Evolutionary conservation across 495 filamentous ascomycete genomes (phyloP), one percentile per base, ranked within the genome.

Genomic region (Penicillium roqueforti): DNA sequence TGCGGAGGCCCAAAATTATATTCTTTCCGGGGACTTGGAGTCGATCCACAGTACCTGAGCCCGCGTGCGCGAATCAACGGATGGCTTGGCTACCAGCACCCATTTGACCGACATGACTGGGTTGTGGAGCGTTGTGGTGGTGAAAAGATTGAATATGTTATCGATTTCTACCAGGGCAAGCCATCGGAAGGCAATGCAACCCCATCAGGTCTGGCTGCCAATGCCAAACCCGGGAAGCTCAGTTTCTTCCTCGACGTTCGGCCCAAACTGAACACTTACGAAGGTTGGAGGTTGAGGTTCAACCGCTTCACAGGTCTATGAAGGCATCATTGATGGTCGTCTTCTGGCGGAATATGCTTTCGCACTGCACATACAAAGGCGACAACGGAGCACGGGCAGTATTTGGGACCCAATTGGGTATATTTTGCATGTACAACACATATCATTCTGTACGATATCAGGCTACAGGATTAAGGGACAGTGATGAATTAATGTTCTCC

Each of bases 91-190:
- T 97, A 97, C 72, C 83, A 89, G 65, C 75, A 81, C 32, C 93
- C 93, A 38, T 98, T 98, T 68, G 93, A 98, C 73, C 80, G 93
- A 45, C 93, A 98, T 65, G 93, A 98, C 71, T 97, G 93, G 93
- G 87, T 96, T 14, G 86, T 98, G 9, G 92, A 97, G 69, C 76
- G 93, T 53, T 97, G 93, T 55, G 72, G 60, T 59, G 92, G 91
- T n/a, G 86, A 83, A 59, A 79, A 78, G 59, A 72, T 98, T 37
- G 93, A 97, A 65, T 98, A 98, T 67, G 84, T 98, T 23, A 98
- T 98, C 70, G 93, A 98, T 72, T 98, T 97, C 67, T 98, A 98
- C 68, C 82, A 87, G 28, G 93, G 93, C 0, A 88, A 85, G 58
- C 62, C 69, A 16, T 57, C 65, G 3, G 66, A 44, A 37, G 54